phyloP scores from a whole-genome alignment of 2,329 filamentous ascomycete genomes.

The Ophiostoma himal-ulmi region DNA sequence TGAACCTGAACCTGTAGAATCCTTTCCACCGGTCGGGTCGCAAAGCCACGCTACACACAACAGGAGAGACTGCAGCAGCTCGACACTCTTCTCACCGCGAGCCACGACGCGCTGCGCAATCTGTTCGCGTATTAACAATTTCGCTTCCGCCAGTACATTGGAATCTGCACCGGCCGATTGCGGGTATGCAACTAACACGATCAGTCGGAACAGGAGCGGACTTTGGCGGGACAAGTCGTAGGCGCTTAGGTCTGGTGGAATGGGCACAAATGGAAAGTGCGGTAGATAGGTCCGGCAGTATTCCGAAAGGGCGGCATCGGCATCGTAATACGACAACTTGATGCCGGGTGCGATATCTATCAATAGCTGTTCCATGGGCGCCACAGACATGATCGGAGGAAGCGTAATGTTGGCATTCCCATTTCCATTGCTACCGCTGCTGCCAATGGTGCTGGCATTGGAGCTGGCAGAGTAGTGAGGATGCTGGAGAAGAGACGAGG shows the following conservation, averaged over 20 bases:
- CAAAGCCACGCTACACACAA: conserved; percentile 36
- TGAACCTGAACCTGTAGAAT: conserved; percentile 13
- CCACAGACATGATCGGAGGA: conserved; percentile 4
- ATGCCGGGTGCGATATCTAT: conserved; percentile 36
- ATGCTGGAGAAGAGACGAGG: background rate
- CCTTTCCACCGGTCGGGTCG: conserved; percentile 32
- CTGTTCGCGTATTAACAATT: conserved; percentile 36
- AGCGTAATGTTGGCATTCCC: background rate
- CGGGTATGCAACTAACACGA: conserved; percentile 35
- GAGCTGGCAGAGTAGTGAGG: background rate
- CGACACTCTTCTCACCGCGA: conserved; percentile 34
- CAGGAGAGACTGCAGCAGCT: conserved; percentile 38
- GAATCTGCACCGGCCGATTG: conserved; percentile 27
- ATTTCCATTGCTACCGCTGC: background rate
- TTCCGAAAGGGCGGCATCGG: conserved; percentile 31
- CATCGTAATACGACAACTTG: conserved; percentile 33
- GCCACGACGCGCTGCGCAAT: conserved; percentile 37
- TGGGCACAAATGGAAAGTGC: conserved; percentile 38
- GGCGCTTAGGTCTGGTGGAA: conserved; percentile 29
- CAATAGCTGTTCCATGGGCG: conserved; percentile 4
- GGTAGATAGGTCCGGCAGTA: conserved; percentile 35
- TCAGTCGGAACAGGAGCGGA: conserved; percentile 36
- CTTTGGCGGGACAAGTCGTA: conserved; percentile 32
- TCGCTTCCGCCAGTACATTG: conserved; percentile 32
- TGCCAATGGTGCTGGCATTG: background rate